Evolutionary conservation across 164 flowering plant species (phyloP).

Genomic region (Paratinospora sagittata): DNA sequence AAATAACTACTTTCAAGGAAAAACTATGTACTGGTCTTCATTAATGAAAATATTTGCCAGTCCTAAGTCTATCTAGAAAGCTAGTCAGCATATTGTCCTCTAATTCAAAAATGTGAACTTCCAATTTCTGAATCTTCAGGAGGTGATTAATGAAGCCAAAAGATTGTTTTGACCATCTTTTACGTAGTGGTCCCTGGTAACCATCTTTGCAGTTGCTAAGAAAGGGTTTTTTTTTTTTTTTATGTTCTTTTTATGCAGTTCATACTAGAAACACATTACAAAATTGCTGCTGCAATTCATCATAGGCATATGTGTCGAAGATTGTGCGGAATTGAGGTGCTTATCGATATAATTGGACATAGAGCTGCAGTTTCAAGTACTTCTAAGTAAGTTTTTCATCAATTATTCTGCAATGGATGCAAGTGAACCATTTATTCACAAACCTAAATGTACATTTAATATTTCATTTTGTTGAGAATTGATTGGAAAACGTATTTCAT

Average conservation of each 20-base stretch:
- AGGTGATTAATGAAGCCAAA: background rate
- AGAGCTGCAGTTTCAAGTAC: constrained; percentile 75
- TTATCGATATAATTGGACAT: constrained; percentile 55
- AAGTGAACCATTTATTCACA: background rate
- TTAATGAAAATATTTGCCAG: background rate
- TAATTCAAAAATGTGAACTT: background rate
- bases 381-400: constrained; percentile 46
- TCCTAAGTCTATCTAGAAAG: background rate
- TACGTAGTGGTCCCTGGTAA: background rate
- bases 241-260: constrained; percentile 52
- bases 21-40: background rate
- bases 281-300: constrained; percentile 66
- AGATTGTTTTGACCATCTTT: background rate
- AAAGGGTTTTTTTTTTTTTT: background rate
- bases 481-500: too few species aligned
- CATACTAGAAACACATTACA: constrained; percentile 76
- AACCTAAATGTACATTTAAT: background rate
- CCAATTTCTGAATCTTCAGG: background rate
- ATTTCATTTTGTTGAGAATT: background rate
- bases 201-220: background rate
- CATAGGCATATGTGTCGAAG: constrained; percentile 63
- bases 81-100: background rate
- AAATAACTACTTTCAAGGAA: too few species aligned
- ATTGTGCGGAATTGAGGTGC: constrained; percentile 77
- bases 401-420: constrained; percentile 7